A percentile compares a stretch with the other conserved stretches of the same genome.
Conservation (phyloP, 495 filamentous ascomycete species). For the Penicillium daleae region DNA sequence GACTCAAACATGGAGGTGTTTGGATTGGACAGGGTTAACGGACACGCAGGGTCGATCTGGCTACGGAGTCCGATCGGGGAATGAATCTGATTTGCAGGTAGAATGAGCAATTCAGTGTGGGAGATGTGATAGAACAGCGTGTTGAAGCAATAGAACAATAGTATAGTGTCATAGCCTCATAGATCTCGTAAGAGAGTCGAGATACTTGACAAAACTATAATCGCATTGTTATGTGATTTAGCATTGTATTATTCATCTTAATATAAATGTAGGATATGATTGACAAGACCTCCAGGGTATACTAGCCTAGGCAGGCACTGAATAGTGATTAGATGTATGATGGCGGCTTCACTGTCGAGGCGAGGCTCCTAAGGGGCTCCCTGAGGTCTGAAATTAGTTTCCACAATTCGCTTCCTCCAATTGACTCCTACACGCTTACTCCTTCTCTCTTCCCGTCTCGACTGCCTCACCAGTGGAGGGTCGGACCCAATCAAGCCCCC, state of each 20-base stretch:
- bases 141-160: not conserved
- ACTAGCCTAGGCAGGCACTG: not conserved
- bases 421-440: not conserved
- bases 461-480: slow-evolving; percentile 16
- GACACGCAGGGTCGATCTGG: slow-evolving; percentile 16
- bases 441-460: not conserved
- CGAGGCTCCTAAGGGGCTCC: not conserved
- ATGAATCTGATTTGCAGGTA: not conserved
- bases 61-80: slow-evolving; percentile 20
- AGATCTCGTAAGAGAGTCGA: not conserved
- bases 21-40: slow-evolving; percentile 17
- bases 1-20: not conserved
- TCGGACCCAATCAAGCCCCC: slow-evolving; percentile 17
- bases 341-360: not conserved
- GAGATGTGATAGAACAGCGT: not conserved
- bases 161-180: not conserved
- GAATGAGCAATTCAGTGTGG: not conserved
- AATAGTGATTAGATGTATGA: not conserved
- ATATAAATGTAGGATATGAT: not conserved
- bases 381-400: not conserved
- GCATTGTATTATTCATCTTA: not conserved
- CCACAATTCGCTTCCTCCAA: not conserved
- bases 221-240: not conserved
- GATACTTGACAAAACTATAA: not conserved
- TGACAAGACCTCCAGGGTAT: not conserved